Conservation (phyloP, 805 yeast species). For the Blastobotrys peoriensis region DNA sequence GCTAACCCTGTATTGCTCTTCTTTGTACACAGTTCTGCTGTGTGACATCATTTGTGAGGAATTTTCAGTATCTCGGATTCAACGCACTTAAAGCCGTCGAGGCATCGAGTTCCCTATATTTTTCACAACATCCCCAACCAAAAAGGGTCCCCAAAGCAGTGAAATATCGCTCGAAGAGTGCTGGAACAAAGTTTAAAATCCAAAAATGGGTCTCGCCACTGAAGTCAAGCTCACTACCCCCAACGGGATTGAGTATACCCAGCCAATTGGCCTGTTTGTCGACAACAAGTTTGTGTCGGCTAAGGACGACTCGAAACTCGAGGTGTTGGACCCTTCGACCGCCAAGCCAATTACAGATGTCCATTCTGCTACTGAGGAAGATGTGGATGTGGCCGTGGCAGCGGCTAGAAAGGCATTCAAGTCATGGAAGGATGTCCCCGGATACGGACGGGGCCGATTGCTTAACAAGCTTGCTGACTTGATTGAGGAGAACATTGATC, state of each 20-base stretch:
- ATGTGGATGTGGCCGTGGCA: conserved; percentile 74
- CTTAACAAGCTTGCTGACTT: conserved; percentile 72
- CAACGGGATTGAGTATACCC: conserved; percentile 52
- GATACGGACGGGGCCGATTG: conserved; percentile 46
- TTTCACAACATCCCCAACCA: no score
- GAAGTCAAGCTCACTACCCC: conserved; percentile 12
- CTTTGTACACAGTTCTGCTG: no score
- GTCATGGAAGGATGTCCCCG: conserved; percentile 11
- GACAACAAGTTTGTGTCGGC: conserved; percentile 70
- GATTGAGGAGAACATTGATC: conserved; percentile 65
- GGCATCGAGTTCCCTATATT: no score
- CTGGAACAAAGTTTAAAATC: no score
- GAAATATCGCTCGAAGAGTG: no score
- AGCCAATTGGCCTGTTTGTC: conserved; percentile 86
- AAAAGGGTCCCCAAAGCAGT: no score
- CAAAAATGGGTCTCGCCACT: background rate
- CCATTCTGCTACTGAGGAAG: conserved; percentile 69
- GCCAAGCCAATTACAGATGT: conserved; percentile 58
- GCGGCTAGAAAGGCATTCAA: conserved; percentile 74
- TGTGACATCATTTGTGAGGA: no score
- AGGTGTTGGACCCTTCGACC: conserved; percentile 38
- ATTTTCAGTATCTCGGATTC: no score
- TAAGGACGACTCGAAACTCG: conserved; percentile 52
- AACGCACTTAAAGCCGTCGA: no score
- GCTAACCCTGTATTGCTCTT: no score